Evolutionary conservation across 371 early-diverging fungal genomes (phyloP), one percentile per base, ranked within the genome.

Genomic region (Syncephalis plumigaleata): DNA sequence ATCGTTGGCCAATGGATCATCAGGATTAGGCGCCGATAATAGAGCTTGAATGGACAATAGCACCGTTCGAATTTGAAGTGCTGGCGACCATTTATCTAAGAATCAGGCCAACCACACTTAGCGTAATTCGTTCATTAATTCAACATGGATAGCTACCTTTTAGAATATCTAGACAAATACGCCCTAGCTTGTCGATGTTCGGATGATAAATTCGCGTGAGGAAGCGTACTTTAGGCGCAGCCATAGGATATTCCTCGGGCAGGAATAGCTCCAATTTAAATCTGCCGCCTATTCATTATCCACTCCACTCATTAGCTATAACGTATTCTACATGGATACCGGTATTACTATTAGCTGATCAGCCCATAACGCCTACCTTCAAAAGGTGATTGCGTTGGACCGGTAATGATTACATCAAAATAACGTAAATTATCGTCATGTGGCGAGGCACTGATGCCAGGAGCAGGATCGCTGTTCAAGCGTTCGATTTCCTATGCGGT

Each of bases 201-300:
- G 99, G 99, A 70, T 99, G 99, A 70, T 97, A 98, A 61, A 99
- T 96, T 63, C 87, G 86, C 45, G 98, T 95, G 63, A 98, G 63
- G 65, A 98, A 99, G 27, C 92, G 87, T 40, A 98, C 91, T 63
- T 91, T 92, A 45, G 99, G 99, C 31, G 99, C 96, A 1, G 84
- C 83, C 90, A 94, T 91, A 24, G 99, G 99, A 58, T 98, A 99
- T 36, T 92, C 93, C 50, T 97, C 97, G 42, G 96, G 93, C 55
- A 99, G 69, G 57, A 87, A 91, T 39, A 99, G 71, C 55, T 95
- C 96, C 48, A 98, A 73, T 54, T 80, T 89, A 70, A 99, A 99
- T 16, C 75, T 72, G 16, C 98, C 98, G 49, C 91, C 96, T 89
- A 40, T 16, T 5, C 18, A 11, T n/a, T n/a, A n/a, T n/a, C n/a